Percentiles rank a stretch among this genome's conserved stretches.
phyloP scores from a whole-genome alignment of 768 basidiomycete species.

The Leccinum subtestaceum region DNA sequence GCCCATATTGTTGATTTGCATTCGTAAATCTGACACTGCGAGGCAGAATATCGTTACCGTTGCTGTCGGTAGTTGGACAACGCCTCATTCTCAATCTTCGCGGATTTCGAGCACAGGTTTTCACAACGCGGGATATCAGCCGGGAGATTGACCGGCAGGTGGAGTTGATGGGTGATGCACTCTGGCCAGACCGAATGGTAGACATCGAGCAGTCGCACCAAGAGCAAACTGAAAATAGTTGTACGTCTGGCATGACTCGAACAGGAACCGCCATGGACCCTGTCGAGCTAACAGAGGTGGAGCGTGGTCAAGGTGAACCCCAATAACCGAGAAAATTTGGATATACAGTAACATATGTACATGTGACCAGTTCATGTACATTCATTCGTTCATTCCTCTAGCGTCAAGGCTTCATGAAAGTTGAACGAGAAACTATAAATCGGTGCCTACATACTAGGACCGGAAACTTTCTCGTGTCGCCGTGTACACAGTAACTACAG shows the following conservation, averaged over 20 bases:
- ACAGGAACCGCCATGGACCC: neutral
- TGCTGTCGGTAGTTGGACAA: slow-evolving; percentile 15
- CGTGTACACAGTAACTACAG: too few relatives aligned
- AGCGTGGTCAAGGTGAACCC: neutral
- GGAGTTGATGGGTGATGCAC: neutral
- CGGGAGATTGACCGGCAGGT: slow-evolving; percentile 2
- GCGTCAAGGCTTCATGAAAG: too few relatives aligned
- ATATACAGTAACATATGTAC: too few relatives aligned
- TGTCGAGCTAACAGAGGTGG: neutral
- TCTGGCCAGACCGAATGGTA: neutral
- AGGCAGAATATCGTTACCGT: slow-evolving; percentile 11
- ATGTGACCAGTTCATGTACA: too few relatives aligned
- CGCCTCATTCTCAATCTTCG: slow-evolving; percentile 21
- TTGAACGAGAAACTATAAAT: too few relatives aligned
- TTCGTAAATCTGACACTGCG: neutral
- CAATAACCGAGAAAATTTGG: neutral
- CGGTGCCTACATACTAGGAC: too few relatives aligned
- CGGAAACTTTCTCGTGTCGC: too few relatives aligned
- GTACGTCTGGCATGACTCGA: neutral
- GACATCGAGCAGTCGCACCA: neutral
- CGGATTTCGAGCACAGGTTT: neutral
- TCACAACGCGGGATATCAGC: slow-evolving; percentile 7
- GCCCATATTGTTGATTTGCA: neutral
- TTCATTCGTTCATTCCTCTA: too few relatives aligned
- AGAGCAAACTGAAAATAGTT: neutral